Evolutionary conservation across 192 early-diverging fungal species (phyloP).

Genomic region (Linnemannia schmuckeri): DNA sequence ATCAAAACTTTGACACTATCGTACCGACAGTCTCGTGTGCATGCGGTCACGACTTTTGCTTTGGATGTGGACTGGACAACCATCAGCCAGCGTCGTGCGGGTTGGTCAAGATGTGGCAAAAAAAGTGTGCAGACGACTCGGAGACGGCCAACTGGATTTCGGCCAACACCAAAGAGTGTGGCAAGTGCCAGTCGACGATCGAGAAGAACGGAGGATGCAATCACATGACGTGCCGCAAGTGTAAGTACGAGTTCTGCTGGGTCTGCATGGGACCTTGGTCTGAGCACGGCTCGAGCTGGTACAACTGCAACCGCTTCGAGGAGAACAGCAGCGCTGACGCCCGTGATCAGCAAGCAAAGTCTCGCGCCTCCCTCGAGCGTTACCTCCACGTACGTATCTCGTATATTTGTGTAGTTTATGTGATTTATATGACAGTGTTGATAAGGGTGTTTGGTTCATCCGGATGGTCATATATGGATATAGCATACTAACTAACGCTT

Average conservation of each 20-base stretch:
- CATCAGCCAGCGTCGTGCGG: constrained; percentile 94
- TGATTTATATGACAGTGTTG: background rate
- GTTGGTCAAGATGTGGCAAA: constrained; percentile 87
- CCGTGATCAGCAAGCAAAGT: constrained; percentile 87
- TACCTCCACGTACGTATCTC: constrained; percentile 89
- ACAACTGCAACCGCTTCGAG: constrained; percentile 97
- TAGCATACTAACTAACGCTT: background rate
- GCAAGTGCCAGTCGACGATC: constrained; percentile 93
- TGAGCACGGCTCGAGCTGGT: constrained; percentile 95
- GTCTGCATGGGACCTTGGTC: constrained; percentile 97
- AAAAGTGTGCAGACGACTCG: constrained; percentile 97
- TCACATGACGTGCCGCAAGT: constrained; percentile 99
- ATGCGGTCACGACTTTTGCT: constrained; percentile 89
- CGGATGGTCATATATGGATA: background rate
- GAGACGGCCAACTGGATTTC: constrained; percentile 98
- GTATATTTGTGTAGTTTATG: no score
- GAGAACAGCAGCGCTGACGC: constrained; percentile 89
- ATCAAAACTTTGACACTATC: constrained; percentile 69
- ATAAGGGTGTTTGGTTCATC: background rate
- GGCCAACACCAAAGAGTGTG: constrained; percentile 94
- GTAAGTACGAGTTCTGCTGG: constrained; percentile 99
- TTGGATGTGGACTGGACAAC: constrained; percentile 86
- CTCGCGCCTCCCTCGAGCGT: constrained; percentile 86
- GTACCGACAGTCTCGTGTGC: constrained; percentile 91
- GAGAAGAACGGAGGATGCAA: constrained; percentile 99